Conservation (phyloP, 2,329 filamentous ascomycete genomes). For the Graphiopsis chlorocephala region DNA sequence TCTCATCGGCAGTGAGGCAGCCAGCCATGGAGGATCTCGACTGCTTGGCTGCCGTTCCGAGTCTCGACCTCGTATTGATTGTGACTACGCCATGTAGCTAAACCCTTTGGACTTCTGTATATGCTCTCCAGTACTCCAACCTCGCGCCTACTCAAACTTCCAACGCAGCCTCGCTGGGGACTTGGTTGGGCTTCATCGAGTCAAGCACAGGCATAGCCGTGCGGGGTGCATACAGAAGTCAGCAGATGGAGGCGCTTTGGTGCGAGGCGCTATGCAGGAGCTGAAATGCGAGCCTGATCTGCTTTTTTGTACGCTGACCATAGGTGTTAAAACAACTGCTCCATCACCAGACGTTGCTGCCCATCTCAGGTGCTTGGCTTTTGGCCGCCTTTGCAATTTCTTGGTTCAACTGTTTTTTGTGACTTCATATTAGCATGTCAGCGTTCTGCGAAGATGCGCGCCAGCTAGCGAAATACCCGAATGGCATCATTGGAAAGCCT, state of each 20-base stretch:
- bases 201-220: slow-evolving; percentile 3
- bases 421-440: slow-evolving; percentile 2
- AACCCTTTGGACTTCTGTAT: background rate
- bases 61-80: background rate
- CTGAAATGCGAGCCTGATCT: slow-evolving; percentile 12
- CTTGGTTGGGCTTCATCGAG: background rate
- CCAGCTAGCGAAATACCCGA: background rate
- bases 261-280: slow-evolving; percentile 4
- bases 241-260: slow-evolving; percentile 1
- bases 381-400: background rate
- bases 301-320: background rate
- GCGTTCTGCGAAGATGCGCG: slow-evolving; percentile 4
- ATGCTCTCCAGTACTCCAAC: background rate
- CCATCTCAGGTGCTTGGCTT: background rate
- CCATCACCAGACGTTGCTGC: background rate
- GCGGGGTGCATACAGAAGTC: slow-evolving; percentile 8
- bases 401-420: background rate
- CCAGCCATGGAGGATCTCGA: background rate
- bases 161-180: background rate
- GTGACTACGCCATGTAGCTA: background rate
- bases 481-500: slow-evolving; percentile 2
- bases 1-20: background rate
- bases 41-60: background rate
- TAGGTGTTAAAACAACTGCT: background rate
- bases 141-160: background rate